A percentile compares a stretch with the other conserved stretches of the same genome.
Conservation (phyloP, 1,139 yeast genomes). For the Saccharomyces hybrid region DNA sequence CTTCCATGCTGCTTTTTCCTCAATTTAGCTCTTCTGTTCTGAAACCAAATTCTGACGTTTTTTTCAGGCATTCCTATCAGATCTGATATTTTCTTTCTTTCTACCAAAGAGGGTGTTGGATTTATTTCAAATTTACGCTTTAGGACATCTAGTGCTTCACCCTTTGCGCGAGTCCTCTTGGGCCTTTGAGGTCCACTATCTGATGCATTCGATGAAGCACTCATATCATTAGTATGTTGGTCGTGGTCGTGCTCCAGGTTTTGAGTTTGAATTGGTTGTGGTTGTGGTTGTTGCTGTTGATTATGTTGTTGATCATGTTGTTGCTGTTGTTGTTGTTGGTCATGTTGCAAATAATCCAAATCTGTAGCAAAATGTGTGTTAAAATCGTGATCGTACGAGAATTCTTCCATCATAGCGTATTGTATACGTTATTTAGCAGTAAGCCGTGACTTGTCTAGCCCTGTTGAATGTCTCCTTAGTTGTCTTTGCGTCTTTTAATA, state of each 20-base stretch:
- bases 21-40: constrained; percentile 78
- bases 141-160: constrained; percentile 67
- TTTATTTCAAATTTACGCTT: constrained; percentile 64
- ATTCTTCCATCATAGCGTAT: constrained; percentile 7
- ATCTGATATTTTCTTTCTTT: constrained; percentile 63
- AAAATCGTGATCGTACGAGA: constrained; percentile 10
- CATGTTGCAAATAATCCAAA: constrained; percentile 3
- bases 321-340: constrained; percentile 1
- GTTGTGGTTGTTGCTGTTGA: background rate
- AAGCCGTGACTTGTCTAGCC: background rate
- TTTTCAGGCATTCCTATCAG: constrained; percentile 83
- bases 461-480: background rate
- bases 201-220: background rate
- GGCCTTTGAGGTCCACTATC: constrained; percentile 12
- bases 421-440: background rate
- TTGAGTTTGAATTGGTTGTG: background rate
- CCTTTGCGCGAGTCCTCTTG: constrained; percentile 63
- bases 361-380: constrained; percentile 10
- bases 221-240: background rate
- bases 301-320: constrained; percentile 1
- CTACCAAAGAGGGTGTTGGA: constrained; percentile 62
- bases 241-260: background rate
- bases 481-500: constrained; percentile 5
- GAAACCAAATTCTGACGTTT: constrained; percentile 93
- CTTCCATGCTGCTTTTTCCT: constrained; percentile 34